Evolutionary conservation across 148 eudicot genomes (phyloP), one percentile per base, ranked within the genome.

Genomic region (Cornus suecica): DNA sequence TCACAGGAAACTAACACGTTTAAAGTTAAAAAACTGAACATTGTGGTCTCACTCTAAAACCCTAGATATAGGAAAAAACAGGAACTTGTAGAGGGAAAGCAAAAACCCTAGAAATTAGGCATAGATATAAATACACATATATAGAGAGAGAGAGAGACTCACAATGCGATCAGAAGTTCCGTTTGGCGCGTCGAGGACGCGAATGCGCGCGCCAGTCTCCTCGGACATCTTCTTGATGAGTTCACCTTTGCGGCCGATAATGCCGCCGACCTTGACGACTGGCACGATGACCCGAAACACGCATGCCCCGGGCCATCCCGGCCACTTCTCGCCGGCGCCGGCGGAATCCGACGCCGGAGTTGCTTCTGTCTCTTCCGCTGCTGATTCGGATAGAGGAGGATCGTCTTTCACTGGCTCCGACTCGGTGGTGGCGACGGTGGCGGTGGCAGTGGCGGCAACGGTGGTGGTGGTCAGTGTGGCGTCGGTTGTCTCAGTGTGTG

Each of bases 231-330:
- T 87, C 87, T 87, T 90, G 27, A 90, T 78, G 5, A 86, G 83
- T 27, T 90, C 93, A 3, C 93, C 93, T 66, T 86, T 90, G 16
- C 93, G 84, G 20, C 93, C 93, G 68, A 90, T 90, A 1, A 90
- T 90, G 74, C 89, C 70, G 1, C 93, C 93, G 10, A 90, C 93
- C 54, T 87, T 90, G 56, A 81, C 67, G 54, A 87, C 89, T 0
- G 91, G 87, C 15, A 87, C 89, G 11, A 86, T 74, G 28, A 90
- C 45, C 76, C 93, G 61, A 62, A 77, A 90, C 32, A 90, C 93
- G 56, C 77, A 74, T 73, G 75, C 71, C 16, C 93, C 93, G 8
- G 93, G 93, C 93, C 93, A 90, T 0, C 91, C 93, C 0, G 91
- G 89, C 89, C 89, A 90, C 74, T 80, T 87, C 67, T 71, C 67